Evolutionary conservation across 257 asterid species (phyloP).

Genomic region (Solanum pinnatisectum): DNA sequence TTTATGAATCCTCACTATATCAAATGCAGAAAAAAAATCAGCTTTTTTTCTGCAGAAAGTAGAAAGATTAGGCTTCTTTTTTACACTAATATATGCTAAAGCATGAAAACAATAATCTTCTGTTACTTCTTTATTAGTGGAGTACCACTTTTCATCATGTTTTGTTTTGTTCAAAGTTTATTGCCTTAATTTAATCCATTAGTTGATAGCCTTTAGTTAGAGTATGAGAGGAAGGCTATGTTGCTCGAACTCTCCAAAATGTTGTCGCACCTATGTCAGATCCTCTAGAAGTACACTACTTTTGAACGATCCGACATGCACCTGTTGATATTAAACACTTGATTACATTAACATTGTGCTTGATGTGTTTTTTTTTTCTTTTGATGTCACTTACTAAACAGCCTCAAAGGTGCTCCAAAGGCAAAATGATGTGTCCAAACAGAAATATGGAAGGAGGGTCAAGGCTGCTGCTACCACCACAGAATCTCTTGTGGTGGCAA

Average conservation of each 20-base stretch:
- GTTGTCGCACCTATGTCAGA: background rate
- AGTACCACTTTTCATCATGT: background rate
- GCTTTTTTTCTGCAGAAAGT: background rate
- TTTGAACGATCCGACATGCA: background rate
- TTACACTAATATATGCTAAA: background rate
- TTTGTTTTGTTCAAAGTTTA: background rate
- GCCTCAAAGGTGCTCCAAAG: conserved; percentile 13
- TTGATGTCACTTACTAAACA: background rate
- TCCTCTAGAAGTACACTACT: background rate
- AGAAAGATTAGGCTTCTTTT: background rate
- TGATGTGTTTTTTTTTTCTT: background rate
- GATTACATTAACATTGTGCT: background rate
- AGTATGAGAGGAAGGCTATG: background rate
- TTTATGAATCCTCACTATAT: background rate
- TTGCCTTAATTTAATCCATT: background rate
- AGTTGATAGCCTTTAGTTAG: background rate
- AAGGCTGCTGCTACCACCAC: conserved; percentile 17
- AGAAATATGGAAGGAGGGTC: conserved; percentile 25
- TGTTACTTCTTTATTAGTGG: background rate
- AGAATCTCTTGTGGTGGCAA: conserved; percentile 44
- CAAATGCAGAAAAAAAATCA: background rate
- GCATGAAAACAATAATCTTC: background rate
- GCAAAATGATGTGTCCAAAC: conserved; percentile 12
- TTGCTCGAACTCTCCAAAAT: background rate
- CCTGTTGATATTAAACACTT: background rate